Evolutionary conservation across 257 asterid genomes (phyloP).

Genomic region (Solanum corneliomulleri): DNA sequence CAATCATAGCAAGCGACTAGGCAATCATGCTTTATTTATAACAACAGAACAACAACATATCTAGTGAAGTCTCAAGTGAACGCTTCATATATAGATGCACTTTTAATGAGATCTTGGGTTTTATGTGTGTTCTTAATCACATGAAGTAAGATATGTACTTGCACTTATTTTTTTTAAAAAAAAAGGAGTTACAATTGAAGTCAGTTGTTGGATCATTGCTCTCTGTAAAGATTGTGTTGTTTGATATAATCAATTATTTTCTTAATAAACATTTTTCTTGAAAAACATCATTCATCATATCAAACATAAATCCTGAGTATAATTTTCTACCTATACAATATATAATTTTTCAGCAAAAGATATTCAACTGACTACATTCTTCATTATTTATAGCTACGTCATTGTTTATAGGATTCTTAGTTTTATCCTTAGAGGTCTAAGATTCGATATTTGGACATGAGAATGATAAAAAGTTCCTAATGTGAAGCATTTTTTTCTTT

Average conservation of each 20-base stretch:
- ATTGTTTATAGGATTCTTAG: neutral
- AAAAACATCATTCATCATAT: neutral
- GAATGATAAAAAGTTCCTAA: neutral
- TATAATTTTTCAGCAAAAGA: too few relatives aligned
- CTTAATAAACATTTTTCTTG: neutral
- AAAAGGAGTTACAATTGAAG: neutral
- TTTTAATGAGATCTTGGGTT: neutral
- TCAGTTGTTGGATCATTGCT: neutral
- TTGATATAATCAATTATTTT: constrained; percentile 20
- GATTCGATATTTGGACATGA: neutral
- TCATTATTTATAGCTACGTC: too few relatives aligned
- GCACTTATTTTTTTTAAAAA: neutral
- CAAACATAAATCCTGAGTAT: neutral
- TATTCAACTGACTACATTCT: too few relatives aligned
- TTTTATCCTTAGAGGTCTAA: too few relatives aligned
- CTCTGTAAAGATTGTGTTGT: constrained; percentile 27
- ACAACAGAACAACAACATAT: neutral
- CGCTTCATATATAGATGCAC: neutral
- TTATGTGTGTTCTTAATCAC: neutral
- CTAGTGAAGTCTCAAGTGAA: neutral
- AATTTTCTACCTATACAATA: too few relatives aligned
- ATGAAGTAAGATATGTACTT: neutral
- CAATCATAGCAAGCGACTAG: neutral
- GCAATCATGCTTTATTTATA: neutral
- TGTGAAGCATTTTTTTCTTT: neutral